phyloP scores from a whole-genome alignment of 495 filamentous ascomycete genomes.

The Aspergillus campestris region DNA sequence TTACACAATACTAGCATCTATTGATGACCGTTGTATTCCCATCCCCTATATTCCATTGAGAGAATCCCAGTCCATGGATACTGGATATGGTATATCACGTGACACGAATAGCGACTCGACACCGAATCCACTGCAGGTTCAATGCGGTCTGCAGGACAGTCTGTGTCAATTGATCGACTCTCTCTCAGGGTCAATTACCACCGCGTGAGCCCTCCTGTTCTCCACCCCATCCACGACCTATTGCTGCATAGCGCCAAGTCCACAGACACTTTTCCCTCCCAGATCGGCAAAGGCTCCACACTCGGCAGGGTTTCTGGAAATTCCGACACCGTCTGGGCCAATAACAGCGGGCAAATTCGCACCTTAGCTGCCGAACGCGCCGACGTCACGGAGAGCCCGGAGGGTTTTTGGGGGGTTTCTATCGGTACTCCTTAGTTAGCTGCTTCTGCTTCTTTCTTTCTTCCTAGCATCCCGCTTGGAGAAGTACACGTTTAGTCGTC shows the following conservation, averaged over 20 bases:
- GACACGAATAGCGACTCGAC: too few relatives aligned
- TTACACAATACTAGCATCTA: too few relatives aligned
- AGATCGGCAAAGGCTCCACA: conserved; percentile 8
- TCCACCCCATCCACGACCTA: not conserved
- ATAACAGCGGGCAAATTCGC: conserved; percentile 17
- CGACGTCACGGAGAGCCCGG: conserved; percentile 20
- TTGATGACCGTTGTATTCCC: too few relatives aligned
- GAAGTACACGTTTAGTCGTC: too few relatives aligned
- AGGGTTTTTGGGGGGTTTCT: not conserved
- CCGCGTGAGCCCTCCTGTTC: too few relatives aligned
- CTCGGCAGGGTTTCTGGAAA: conserved; percentile 8
- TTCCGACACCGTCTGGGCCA: conserved; percentile 20
- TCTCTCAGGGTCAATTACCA: too few relatives aligned
- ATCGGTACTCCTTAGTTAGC: conserved; percentile 1
- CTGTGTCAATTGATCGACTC: too few relatives aligned
- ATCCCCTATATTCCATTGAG: too few relatives aligned
- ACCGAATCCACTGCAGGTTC: too few relatives aligned
- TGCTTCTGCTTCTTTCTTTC: not conserved
- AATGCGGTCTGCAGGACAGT: too few relatives aligned
- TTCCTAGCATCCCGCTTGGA: not conserved
- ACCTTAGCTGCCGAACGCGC: conserved; percentile 27
- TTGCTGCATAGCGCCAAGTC: not conserved
- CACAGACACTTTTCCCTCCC: conserved; percentile 7
- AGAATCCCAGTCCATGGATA: too few relatives aligned
- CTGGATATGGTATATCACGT: too few relatives aligned